phyloP scores from a whole-genome alignment of 2,329 filamentous ascomycete species.

The Colletotrichum gigasporum region DNA sequence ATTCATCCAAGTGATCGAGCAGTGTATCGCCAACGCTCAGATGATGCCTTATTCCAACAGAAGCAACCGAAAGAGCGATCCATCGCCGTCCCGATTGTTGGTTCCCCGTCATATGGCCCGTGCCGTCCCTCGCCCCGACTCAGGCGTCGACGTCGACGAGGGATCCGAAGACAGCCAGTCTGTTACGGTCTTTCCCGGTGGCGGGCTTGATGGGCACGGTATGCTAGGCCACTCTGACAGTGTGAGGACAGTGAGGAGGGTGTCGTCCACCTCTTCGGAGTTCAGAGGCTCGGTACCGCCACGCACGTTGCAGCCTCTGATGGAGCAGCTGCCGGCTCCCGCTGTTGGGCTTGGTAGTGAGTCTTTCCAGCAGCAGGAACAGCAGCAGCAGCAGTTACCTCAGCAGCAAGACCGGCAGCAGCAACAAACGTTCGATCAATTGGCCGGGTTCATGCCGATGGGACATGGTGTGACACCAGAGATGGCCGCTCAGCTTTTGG shows the following conservation, averaged over 20 bases:
- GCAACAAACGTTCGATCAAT: not conserved
- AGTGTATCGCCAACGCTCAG: conserved; percentile 45
- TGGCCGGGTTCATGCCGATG: conserved; percentile 1
- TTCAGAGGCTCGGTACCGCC: conserved; percentile 9
- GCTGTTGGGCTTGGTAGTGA: not conserved
- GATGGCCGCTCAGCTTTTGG: conserved; percentile 24
- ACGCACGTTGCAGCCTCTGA: conserved; percentile 24
- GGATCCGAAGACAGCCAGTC: conserved; percentile 43
- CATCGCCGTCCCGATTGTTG: conserved; percentile 26
- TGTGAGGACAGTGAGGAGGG: conserved; percentile 39
- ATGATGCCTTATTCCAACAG: conserved; percentile 51
- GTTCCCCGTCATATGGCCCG: conserved; percentile 36
- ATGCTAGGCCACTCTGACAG: conserved; percentile 41
- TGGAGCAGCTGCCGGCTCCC: conserved; percentile 20
- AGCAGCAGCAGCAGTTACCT: conserved; percentile 6
- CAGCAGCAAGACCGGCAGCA: conserved; percentile 8
- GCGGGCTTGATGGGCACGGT: conserved; percentile 5
- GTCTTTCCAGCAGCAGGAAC: not conserved
- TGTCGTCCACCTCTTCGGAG: conserved; percentile 29
- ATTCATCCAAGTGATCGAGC: conserved; percentile 49
- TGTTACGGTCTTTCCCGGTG: conserved; percentile 14
- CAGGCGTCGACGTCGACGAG: conserved; percentile 50
- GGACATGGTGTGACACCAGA: conserved; percentile 16
- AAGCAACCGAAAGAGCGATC: conserved; percentile 50
- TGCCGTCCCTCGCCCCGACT: conserved; percentile 45